These are phyloP conservation scores for Sistotremastrum niveocremeum DNA, from an alignment of 768 basidiomycete species.

Conservation along the genomic window DNA sequence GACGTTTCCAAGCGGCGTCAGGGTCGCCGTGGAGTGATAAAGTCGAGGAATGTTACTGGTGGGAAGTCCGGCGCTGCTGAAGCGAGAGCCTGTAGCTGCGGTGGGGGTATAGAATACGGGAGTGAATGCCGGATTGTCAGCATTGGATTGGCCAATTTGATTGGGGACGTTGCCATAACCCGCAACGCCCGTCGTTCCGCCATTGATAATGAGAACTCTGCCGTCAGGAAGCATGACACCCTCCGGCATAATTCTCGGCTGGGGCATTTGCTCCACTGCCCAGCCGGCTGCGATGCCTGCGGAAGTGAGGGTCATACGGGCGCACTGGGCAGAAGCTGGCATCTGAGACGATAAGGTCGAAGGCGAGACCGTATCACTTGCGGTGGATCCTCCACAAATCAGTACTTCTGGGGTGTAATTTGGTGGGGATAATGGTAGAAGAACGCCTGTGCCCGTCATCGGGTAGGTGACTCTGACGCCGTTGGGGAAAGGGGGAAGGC, in stretches of 20 bases:
- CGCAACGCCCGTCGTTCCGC: constrained; percentile 29
- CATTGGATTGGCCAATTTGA: constrained; percentile 25
- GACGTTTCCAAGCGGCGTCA: constrained; percentile 20
- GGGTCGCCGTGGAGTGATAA: constrained; percentile 22
- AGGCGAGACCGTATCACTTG: constrained; percentile 18
- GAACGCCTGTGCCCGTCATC: constrained; percentile 17
- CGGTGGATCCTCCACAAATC: constrained; percentile 31
- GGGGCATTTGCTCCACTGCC: constrained; percentile 31
- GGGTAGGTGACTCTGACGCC: constrained; percentile 22
- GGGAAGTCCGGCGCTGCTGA: constrained; percentile 16
- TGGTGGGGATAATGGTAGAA: constrained; percentile 22
- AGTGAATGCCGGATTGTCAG: constrained; percentile 21
- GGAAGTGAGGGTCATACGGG: constrained; percentile 26
- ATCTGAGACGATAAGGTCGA: constrained; percentile 22
- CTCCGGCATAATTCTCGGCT: constrained; percentile 24
- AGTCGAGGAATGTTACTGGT: constrained; percentile 19
- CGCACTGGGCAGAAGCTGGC: constrained; percentile 31
- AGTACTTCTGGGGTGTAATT: constrained; percentile 32
- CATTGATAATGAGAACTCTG: constrained; percentile 28
- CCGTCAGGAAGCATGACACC: constrained; percentile 22
- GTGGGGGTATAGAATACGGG: constrained; percentile 22
- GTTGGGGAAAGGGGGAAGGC: constrained; percentile 30
- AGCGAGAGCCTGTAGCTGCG: constrained; percentile 18
- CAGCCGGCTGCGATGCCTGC: constrained; percentile 31
- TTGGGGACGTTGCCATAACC: constrained; percentile 21